Evolutionary conservation across 495 filamentous ascomycete genomes (phyloP).

Genomic region (Oleoguttula mirabilis): DNA sequence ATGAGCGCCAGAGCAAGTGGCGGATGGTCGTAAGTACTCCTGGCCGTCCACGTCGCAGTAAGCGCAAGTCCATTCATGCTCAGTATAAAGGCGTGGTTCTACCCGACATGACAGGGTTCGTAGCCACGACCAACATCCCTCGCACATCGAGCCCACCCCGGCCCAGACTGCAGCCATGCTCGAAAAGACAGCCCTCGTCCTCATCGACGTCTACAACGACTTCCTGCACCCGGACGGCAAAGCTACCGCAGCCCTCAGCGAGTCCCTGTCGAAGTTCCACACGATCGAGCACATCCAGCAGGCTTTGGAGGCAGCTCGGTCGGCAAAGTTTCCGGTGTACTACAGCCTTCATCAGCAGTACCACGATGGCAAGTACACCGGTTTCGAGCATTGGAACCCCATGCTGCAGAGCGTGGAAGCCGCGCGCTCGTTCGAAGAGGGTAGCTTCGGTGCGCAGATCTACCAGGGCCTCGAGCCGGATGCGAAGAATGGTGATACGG

Average conservation of each 20-base stretch:
- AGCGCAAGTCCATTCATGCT: no score
- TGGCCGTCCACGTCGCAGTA: no score
- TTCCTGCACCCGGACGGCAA: slow-evolving; percentile 25
- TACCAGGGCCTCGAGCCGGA: slow-evolving; percentile 23
- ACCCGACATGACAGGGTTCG: no score
- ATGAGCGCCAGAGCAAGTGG: no score
- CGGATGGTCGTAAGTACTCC: no score
- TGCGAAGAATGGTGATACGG: slow-evolving; percentile 18
- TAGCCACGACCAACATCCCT: no score
- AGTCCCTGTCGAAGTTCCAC: slow-evolving; percentile 14
- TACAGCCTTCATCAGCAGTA: slow-evolving; percentile 25
- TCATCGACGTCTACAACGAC: slow-evolving; percentile 19
- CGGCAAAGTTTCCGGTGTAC: slow-evolving; percentile 22
- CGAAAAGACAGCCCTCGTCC: not conserved
- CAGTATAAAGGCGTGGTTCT: no score
- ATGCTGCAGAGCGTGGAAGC: slow-evolving; percentile 15
- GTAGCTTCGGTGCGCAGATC: slow-evolving; percentile 23
- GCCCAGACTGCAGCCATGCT: no score
- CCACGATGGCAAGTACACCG: slow-evolving; percentile 13
- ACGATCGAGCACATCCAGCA: slow-evolving; percentile 21
- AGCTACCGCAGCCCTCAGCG: slow-evolving; percentile 9
- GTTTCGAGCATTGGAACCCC: slow-evolving; percentile 19
- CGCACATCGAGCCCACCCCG: no score
- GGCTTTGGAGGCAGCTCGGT: slow-evolving; percentile 17
- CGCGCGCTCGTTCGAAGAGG: slow-evolving; percentile 19